phyloP scores from a whole-genome alignment of 1,139 yeast species.

The Suhomyces maxii region DNA sequence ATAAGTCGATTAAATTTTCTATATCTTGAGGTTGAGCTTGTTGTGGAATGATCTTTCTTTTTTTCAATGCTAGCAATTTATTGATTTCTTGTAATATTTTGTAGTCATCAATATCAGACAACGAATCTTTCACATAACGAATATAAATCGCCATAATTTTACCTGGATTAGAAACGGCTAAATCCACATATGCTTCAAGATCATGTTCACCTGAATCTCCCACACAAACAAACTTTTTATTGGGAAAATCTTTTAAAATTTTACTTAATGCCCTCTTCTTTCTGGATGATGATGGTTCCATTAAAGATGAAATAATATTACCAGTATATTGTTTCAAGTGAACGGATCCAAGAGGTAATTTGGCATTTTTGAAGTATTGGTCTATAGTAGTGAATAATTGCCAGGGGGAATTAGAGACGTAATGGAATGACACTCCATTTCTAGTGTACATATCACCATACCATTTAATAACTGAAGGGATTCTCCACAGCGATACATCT shows the following conservation, averaged over 20 bases:
- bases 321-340: slow-evolving; percentile 89
- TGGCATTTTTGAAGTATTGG: slow-evolving; percentile 54
- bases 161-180: slow-evolving; percentile 61
- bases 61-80: slow-evolving; percentile 17
- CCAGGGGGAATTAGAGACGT: slow-evolving; percentile 95
- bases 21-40: slow-evolving; percentile 11
- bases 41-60: slow-evolving; percentile 10
- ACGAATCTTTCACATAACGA: slow-evolving; percentile 70
- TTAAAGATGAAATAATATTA: slow-evolving; percentile 70
- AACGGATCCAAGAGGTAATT: slow-evolving; percentile 74
- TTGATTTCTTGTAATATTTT: slow-evolving; percentile 39
- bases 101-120: slow-evolving; percentile 54
- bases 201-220: slow-evolving; percentile 98
- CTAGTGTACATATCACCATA: slow-evolving; percentile 42
- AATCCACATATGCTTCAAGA: slow-evolving; percentile 81
- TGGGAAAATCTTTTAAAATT: slow-evolving; percentile 73
- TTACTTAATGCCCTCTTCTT: slow-evolving; percentile 65
- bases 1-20: slow-evolving; percentile 38
- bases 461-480: slow-evolving; percentile 77
- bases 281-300: slow-evolving; percentile 85
- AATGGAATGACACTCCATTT: slow-evolving; percentile 62
- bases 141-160: slow-evolving; percentile 76
- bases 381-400: slow-evolving; percentile 70
- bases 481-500: slow-evolving; percentile 62
- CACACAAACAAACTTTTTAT: slow-evolving; percentile 72